phyloP scores from a whole-genome alignment of 352 stramenopile species.

The Pseudoperonospora humuli region DNA sequence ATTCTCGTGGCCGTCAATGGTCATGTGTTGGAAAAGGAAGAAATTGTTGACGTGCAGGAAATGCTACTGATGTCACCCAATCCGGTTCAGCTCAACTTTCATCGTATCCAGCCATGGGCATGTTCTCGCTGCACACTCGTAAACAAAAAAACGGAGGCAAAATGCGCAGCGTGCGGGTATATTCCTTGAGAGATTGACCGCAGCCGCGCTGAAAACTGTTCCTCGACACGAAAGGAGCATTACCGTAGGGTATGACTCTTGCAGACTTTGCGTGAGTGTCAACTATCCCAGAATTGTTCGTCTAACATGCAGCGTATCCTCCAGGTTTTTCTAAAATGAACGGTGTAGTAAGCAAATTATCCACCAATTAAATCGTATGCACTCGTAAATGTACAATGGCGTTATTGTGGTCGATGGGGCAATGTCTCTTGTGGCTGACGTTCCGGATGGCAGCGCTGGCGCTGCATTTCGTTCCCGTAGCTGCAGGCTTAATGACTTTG shows the following conservation, averaged over 20 bases:
- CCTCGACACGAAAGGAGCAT: too few species aligned
- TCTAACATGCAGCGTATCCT: too few species aligned
- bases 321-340: too few species aligned
- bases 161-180: conserved; percentile 57
- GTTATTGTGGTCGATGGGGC: conserved; percentile 7
- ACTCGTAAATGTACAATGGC: too few species aligned
- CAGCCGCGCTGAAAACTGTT: too few species aligned
- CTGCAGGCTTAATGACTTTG: conserved; percentile 12
- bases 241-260: too few species aligned
- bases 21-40: conserved; percentile 31
- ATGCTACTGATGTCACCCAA: conserved; percentile 61
- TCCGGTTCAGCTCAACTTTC: conserved; percentile 58
- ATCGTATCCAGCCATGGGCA: conserved; percentile 49
- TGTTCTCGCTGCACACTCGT: conserved; percentile 72
- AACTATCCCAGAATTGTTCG: too few species aligned
- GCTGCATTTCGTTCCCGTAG: conserved; percentile 14
- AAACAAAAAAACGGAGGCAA: conserved; percentile 30
- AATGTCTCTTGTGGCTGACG: conserved; percentile 10
- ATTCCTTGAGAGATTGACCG: too few species aligned
- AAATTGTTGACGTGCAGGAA: conserved; percentile 54
- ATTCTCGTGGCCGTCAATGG: conserved; percentile 57
- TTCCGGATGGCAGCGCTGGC: conserved; percentile 11
- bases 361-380: too few species aligned
- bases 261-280: too few species aligned
- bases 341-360: too few species aligned